Conservation (phyloP, 495 filamentous ascomycete genomes). For the Talaromyces proteolyticus region DNA sequence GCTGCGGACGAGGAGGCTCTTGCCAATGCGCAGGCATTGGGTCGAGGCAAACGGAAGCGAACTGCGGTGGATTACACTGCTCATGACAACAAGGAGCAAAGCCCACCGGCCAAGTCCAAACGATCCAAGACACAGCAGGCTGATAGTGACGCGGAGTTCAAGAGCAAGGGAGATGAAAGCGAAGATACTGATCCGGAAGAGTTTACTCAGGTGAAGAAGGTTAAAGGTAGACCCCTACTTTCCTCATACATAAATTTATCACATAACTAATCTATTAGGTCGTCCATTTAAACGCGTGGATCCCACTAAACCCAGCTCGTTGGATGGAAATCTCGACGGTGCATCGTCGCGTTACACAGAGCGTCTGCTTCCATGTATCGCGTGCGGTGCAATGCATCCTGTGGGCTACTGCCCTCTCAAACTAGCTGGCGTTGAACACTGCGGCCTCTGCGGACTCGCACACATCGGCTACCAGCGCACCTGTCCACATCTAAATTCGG, state of each 20-base stretch:
- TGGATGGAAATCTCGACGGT: constrained; percentile 33
- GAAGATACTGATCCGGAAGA: constrained; percentile 19
- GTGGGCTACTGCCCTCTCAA: constrained; percentile 57
- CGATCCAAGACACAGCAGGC: constrained; percentile 18
- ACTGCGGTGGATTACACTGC: constrained; percentile 37
- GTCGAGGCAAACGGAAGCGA: constrained; percentile 70
- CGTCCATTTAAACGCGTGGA: constrained; percentile 35
- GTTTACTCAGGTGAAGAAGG: constrained; percentile 12
- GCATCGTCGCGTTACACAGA: too few species aligned
- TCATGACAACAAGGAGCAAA: constrained; percentile 9
- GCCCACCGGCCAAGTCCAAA: constrained; percentile 11
- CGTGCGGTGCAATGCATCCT: constrained; percentile 47
- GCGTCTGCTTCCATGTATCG: constrained; percentile 35
- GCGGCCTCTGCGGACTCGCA: constrained; percentile 61
- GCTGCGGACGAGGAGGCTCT: constrained; percentile 64
- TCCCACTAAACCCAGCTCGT: constrained; percentile 9
- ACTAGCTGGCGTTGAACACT: constrained; percentile 53
- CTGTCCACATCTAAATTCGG: constrained; percentile 56
- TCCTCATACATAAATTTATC: not conserved
- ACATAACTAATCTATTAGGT: constrained; percentile 10
- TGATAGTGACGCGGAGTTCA: constrained; percentile 34
- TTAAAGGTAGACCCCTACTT: constrained; percentile 14
- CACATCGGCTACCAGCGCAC: constrained; percentile 50
- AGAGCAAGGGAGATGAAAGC: constrained; percentile 14
- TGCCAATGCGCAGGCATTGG: constrained; percentile 60